Conservation (phyloP, 345 rosid genomes). For the Hypericum perforatum region DNA sequence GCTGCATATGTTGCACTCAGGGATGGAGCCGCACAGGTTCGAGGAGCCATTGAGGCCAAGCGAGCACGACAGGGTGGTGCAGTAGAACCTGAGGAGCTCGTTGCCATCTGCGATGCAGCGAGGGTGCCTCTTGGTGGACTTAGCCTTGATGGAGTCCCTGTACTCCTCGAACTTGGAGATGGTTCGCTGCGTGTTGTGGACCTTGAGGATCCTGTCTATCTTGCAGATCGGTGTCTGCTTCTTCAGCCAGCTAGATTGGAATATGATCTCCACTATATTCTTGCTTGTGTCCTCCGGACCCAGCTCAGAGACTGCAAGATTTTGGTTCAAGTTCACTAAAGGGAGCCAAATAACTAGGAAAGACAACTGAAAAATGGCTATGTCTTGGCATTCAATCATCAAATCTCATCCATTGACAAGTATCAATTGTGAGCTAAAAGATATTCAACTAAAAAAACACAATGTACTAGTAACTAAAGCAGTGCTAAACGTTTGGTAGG, state of each 20-base stretch:
- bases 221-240: slow-evolving; percentile 51
- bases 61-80: slow-evolving; percentile 45
- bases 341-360: too few species aligned
- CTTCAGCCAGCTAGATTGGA: slow-evolving; percentile 83
- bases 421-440: too few species aligned
- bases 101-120: slow-evolving; percentile 81
- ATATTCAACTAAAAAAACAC: too few species aligned
- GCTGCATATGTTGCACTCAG: slow-evolving; percentile 45
- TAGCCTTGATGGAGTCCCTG: slow-evolving; percentile 61
- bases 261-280: slow-evolving; percentile 82
- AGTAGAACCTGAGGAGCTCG: slow-evolving; percentile 70
- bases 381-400: too few species aligned
- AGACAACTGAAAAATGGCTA: too few species aligned
- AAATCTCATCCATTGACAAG: too few species aligned
- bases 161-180: slow-evolving; percentile 62
- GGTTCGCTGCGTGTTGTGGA: slow-evolving; percentile 59
- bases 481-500: too few species aligned
- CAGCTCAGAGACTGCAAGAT: slow-evolving; percentile 50
- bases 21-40: slow-evolving; percentile 48
- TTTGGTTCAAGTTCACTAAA: neutral
- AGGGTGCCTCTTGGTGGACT: slow-evolving; percentile 57
- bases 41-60: slow-evolving; percentile 56
- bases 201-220: slow-evolving; percentile 64
- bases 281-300: slow-evolving; percentile 69
- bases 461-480: too few species aligned